Percentiles rank a stretch among this genome's conserved stretches.
phyloP scores from a whole-genome alignment of 768 basidiomycete species.

The Naganishia onofrii region DNA sequence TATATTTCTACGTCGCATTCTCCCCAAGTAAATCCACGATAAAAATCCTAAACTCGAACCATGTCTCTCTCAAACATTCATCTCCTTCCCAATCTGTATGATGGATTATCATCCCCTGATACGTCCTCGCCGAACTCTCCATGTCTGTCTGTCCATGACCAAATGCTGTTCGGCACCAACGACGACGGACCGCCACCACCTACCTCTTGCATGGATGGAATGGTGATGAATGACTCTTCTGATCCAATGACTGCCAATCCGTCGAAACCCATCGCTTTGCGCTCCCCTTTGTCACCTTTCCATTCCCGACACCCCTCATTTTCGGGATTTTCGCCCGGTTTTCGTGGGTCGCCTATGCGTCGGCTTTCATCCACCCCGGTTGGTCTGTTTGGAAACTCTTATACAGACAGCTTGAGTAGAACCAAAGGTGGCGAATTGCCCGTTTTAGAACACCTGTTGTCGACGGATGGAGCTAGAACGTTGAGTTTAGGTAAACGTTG shows the following conservation, averaged over 20 bases:
- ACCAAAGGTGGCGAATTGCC: conserved; percentile 49
- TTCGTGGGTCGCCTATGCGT: neutral
- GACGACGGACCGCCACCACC: neutral
- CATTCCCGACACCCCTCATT: neutral
- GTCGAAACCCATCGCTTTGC: neutral
- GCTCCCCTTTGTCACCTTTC: neutral
- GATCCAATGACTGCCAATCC: neutral
- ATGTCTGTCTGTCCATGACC: neutral
- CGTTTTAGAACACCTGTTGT: conserved; percentile 46
- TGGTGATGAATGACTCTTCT: neutral
- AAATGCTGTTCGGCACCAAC: neutral
- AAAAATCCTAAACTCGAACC: neutral
- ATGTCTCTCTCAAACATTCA: conserved; percentile 31
- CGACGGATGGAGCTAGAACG: conserved; percentile 44
- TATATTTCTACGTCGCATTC: too few species aligned
- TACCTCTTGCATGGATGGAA: conserved; percentile 12
- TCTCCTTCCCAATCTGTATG: conserved; percentile 42
- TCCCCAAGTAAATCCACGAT: neutral
- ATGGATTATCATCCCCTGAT: conserved; percentile 36
- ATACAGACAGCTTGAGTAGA: conserved; percentile 46
- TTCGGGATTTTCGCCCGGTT: neutral
- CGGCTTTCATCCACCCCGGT: neutral
- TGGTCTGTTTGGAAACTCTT: conserved; percentile 3
- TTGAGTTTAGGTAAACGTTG: conserved; percentile 37
- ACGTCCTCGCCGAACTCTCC: conserved; percentile 3